Evolutionary conservation across 176 grass and related monocot species (phyloP).

Genomic region (Oryza longistaminata): DNA sequence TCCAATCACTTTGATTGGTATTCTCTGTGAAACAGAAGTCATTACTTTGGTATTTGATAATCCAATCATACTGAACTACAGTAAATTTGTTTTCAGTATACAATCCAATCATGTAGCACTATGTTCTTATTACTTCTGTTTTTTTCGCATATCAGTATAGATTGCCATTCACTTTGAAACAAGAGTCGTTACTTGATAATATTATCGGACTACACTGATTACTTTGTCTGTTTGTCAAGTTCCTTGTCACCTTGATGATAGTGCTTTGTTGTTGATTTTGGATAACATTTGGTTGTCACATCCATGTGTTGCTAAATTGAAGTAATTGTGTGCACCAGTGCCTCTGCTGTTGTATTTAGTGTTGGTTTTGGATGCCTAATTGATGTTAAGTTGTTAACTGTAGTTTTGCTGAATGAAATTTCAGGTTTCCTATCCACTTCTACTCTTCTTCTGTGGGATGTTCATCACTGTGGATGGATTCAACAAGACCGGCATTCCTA

Average conservation of each 20-base stretch:
- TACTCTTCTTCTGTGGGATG: slow-evolving; percentile 97
- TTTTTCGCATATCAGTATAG: neutral
- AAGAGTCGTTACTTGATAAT: neutral
- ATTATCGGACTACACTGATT: neutral
- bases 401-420: neutral
- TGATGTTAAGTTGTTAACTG: neutral
- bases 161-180: neutral
- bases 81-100: neutral
- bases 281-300: neutral
- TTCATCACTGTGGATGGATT: slow-evolving; percentile 96
- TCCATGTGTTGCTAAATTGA: neutral
- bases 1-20: too few species aligned
- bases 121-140: neutral
- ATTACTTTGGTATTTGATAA: too few species aligned
- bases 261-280: neutral
- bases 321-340: neutral
- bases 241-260: neutral
- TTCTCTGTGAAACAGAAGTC: too few species aligned
- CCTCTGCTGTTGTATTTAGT: neutral
- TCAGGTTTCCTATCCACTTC: slow-evolving; percentile 81
- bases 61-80: too few species aligned
- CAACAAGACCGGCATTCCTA: slow-evolving; percentile 92
- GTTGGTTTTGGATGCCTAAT: neutral
- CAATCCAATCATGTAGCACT: neutral
- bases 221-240: neutral